These are phyloP conservation scores for Zoysia pacifica DNA, from an alignment of 176 grass and related monocot species.

Conservation along the genomic window DNA sequence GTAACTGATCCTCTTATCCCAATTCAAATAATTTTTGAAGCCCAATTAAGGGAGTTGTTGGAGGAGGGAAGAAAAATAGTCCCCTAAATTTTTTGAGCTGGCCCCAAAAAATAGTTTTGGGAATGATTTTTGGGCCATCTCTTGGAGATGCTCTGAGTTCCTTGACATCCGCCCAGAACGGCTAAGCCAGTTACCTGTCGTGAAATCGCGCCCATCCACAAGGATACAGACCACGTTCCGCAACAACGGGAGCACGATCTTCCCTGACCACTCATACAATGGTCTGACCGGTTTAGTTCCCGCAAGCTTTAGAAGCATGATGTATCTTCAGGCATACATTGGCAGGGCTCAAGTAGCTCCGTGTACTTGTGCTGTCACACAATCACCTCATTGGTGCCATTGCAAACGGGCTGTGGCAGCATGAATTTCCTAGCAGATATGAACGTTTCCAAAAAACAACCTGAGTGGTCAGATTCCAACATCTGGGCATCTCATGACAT, in stretches of 20 bases:
- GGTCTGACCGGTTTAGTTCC: background rate
- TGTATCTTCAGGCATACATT: background rate
- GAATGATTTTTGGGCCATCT: no score
- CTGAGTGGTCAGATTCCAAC: background rate
- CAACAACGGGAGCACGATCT: background rate
- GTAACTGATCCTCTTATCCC: no score
- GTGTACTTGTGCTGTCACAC: no score
- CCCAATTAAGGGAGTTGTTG: no score
- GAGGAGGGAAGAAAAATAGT: no score
- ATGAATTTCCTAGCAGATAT: background rate
- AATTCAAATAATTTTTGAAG: no score
- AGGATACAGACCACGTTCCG: background rate
- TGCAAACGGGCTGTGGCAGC: background rate
- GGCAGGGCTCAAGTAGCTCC: no score
- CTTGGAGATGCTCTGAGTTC: no score
- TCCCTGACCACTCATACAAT: background rate
- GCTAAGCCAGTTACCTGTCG: background rate
- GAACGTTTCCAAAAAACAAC: background rate
- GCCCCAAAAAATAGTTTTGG: no score
- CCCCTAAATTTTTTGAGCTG: no score
- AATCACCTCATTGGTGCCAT: background rate
- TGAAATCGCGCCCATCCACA: background rate
- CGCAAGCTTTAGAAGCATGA: background rate
- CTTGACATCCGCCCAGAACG: background rate
- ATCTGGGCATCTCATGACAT: background rate